A percentile compares a stretch with the other conserved stretches of the same genome.
phyloP scores from a whole-genome alignment of 2,329 filamentous ascomycete species.

The Colletotrichum gigasporum region DNA sequence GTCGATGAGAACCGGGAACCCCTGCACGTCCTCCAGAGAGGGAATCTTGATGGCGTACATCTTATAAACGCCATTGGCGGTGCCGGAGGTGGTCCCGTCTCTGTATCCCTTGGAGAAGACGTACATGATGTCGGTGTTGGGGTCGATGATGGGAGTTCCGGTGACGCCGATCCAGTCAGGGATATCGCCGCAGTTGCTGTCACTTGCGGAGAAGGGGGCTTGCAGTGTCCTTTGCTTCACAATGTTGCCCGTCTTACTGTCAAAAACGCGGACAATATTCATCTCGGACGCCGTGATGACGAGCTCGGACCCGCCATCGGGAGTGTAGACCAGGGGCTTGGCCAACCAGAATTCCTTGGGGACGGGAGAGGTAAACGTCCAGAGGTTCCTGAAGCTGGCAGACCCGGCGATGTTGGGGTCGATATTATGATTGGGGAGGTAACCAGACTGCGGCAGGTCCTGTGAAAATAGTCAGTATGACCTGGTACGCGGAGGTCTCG shows the following conservation, averaged over 20 bases:
- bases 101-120: conserved; percentile 48
- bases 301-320: conserved; percentile 44
- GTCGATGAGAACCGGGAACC: conserved; percentile 55
- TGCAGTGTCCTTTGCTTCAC: conserved; percentile 47
- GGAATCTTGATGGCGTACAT: conserved; percentile 50
- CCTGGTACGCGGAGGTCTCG: neutral
- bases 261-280: conserved; percentile 49
- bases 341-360: conserved; percentile 37
- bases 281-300: conserved; percentile 49
- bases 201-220: conserved; percentile 48
- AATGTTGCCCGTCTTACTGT: conserved; percentile 51
- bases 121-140: conserved; percentile 44
- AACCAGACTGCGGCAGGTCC: conserved; percentile 47
- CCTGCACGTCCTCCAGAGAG: conserved; percentile 45
- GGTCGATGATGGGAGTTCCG: conserved; percentile 48
- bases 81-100: conserved; percentile 35
- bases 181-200: conserved; percentile 51
- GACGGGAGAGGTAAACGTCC: conserved; percentile 43
- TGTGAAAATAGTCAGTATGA: conserved; percentile 4
- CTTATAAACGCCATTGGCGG: conserved; percentile 48
- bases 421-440: conserved; percentile 51
- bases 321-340: conserved; percentile 54
- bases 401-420: conserved; percentile 49
- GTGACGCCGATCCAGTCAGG: conserved; percentile 48
- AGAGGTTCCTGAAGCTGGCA: conserved; percentile 39